Base-by-base conservation (phyloP, 352 stramenopile genomes). In the Phytophthora melonis region DNA sequence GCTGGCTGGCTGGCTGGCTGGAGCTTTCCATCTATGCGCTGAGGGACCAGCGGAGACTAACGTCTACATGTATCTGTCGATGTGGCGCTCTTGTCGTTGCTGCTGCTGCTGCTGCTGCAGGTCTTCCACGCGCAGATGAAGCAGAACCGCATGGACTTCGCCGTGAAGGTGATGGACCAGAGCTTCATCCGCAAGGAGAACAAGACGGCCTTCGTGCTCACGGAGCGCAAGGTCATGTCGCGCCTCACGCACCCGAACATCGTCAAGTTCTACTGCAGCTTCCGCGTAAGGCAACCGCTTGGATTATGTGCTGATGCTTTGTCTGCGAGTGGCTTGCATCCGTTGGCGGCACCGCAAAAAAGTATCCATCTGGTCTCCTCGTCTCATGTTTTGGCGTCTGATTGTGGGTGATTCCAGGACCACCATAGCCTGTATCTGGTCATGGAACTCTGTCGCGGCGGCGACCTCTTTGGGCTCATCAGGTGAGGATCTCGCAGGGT, bases 101-200 rank as follows among this genome's bases (percentile, higher is more conserved):
- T 73, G 19, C 1, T 1, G 36, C 53, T 19, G 23, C 19, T 62
- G 21, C 36, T 55, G 30, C 14, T 36, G 36, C 60, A 97, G 90
- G 90, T 96, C 10, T 95, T 96, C 57, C 90, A 97, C 82, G 90
- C 90, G 55, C 86, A 90, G 41, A 77, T 92, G 61, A 98, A 98
- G 77, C 88, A 87, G 52, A 92, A 78, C 60, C 78, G 74, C 55
- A 72, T 87, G 70, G 89, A 98, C 66, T 93, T 97, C 41, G 92
- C 92, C 3, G 81, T 98, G 55, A 98, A 98, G 68, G 91, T 98
- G 58, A 98, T 98, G 91, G 91, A 98, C 68, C 91, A 98, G 76
- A 79, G 74, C 63, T 95, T 95, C 67, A 97, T 98, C 56, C 89
- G 89, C 78, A 95, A 94, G 74, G 92, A 97, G 74, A 97, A 97